Evolutionary conservation across 352 stramenopile species (phyloP), one percentile per base, ranked within the genome.

Genomic region (Globisporangium radiosum): DNA sequence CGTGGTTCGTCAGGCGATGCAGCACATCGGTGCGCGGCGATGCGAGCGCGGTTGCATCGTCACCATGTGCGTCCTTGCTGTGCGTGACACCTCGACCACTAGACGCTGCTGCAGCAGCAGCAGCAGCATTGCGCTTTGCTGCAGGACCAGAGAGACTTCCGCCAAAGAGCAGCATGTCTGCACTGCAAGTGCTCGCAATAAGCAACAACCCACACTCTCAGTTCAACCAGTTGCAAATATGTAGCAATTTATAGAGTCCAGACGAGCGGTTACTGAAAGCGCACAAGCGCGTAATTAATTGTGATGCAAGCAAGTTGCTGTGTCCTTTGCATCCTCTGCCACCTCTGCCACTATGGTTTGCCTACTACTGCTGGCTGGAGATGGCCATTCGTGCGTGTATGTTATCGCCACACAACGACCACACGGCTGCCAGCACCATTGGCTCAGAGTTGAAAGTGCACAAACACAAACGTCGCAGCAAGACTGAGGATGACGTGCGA

Each of bases 401-500:
- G 25, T 33, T 33, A 33, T 33, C 25, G 25, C 25, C 25, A 33
- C 25, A 33, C 25, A 33, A 33, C 25, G 25, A 25, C 25, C 25
- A 25, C 39, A 44, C 39, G 40, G 17, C 42, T 13, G 42, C 42
- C 9, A 45, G 42, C 14, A 43, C 39, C 25, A 33, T 33, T 33
- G 25, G 25, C 25, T 87, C 62, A 90, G 52, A 88, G 76, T 55
- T 81, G 76, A 55, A 85, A 92, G 67, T 93, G 82, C 43, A 94
- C 72, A 56, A 94, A 70, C 80, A 94, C 85, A 61, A 90, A 82
- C 52, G 82, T 92, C 54, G 85, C 85, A 11, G 85, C 84, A 53
- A 91, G 62, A 44, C 82, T 92, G 50, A 94, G 75, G 52, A 93
- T 81, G 47, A 93, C 83, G 72, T 94, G 85, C 43, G 85, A 91